A percentile compares a stretch with the other conserved stretches of the same genome.
Evolutionary conservation across 1,139 yeast genomes (phyloP).

Genomic region (Kodamaea arcana): DNA sequence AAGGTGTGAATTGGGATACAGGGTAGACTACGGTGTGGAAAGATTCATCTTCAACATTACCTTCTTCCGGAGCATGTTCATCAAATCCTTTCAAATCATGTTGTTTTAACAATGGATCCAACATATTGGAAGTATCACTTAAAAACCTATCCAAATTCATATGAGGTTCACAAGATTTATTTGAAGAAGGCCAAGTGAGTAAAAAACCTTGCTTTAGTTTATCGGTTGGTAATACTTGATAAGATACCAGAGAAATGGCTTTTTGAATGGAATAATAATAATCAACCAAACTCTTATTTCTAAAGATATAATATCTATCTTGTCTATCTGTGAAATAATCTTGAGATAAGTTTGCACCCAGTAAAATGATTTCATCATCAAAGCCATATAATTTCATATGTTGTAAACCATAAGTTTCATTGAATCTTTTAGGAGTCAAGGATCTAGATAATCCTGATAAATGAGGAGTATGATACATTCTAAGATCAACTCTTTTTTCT

Average conservation of each 20-base stretch:
- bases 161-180: constrained; percentile 70
- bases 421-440: constrained; percentile 75
- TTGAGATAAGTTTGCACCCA: constrained; percentile 87
- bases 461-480: constrained; percentile 90
- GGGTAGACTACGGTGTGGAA: constrained; percentile 80
- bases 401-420: constrained; percentile 91
- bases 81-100: constrained; percentile 31
- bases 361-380: constrained; percentile 81
- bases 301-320: constrained; percentile 81
- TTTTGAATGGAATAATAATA: constrained; percentile 69
- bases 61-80: no score
- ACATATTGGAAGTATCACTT: constrained; percentile 51
- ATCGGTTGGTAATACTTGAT: constrained; percentile 50
- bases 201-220: constrained; percentile 46
- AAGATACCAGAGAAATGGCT: constrained; percentile 66
- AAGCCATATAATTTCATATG: constrained; percentile 97
- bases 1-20: constrained; percentile 84
- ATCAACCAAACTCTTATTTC: constrained; percentile 53
- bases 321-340: constrained; percentile 97
- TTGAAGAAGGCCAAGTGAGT: constrained; percentile 73
- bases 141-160: constrained; percentile 54
- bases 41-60: constrained; percentile 27
- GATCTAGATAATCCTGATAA: constrained; percentile 62
- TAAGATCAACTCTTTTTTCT: constrained; percentile 64
- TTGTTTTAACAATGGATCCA: constrained; percentile 56